Base-by-base conservation (phyloP, 768 basidiomycete genomes). In the Xerocomus brunneocitrinus region DNA sequence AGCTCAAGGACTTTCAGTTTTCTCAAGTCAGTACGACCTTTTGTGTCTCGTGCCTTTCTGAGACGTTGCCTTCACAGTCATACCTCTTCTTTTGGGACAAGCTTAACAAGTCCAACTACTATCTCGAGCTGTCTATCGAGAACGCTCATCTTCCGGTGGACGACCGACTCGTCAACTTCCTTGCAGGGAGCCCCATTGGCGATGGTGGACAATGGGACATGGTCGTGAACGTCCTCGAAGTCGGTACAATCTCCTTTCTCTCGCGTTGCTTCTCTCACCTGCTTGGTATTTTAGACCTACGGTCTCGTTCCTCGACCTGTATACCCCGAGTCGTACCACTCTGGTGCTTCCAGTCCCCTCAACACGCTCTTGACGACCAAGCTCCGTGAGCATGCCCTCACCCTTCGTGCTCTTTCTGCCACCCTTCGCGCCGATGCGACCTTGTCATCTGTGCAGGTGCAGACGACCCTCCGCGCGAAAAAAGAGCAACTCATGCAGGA, bases 161-260 rank as follows among this genome's bases (percentile, higher is more conserved):
- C 50, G 85, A 90, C 63, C 82, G 95, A 8, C 77, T 94, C n/a
- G 75, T 97, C 50, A 80, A 75, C 48, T 85, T 86, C 73, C 80
- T 98, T 43, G 79, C 88, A 8, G 64, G 70, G 7, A 87, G 87
- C 55, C 89, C 91, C 41, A 84, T 95, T 66, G 85, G 82, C 61
- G 94, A 97, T 65, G 93, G 93, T 47, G 95, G 94, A 8, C 94
- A 95, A 68, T 95, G 89, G 87, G 95, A 98, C 64, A 98, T 95
- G 93, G 84, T 77, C 5, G 79, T 82, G 43, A 85, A 84, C 65
- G 63, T 87, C 19, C 69, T 87, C 38, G 79, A 81, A 73, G 82
- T 81, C 47, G n/a, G 69, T 63, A 13, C 10, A 19, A 12, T 38
- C n/a, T 13, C 3, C 3, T 16, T 41, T 19, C 16, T 19, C 16